phyloP scores from a whole-genome alignment of 805 yeast species.

The Nakazawaea siamensis region DNA sequence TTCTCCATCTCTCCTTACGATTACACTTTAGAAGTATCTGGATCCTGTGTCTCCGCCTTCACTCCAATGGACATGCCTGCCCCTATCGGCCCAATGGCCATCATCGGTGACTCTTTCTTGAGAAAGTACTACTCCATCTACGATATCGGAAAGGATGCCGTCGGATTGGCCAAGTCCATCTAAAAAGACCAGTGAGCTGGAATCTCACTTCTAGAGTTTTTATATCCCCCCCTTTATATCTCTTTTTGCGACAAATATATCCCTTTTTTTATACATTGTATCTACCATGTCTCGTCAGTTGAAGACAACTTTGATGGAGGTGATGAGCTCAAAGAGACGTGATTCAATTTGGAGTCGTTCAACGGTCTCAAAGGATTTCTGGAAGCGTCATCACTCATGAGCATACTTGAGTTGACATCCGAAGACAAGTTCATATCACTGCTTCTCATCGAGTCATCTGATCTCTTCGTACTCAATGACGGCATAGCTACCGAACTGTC shows the following conservation, averaged over 20 bases:
- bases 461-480: constrained; percentile 5
- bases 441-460: constrained; percentile 14
- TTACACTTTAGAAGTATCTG: constrained; percentile 89
- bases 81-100: constrained; percentile 94
- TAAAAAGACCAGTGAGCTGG: constrained; percentile 18
- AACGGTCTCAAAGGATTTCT: constrained; percentile 5
- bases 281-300: constrained; percentile 7
- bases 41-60: constrained; percentile 93
- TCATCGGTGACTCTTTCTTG: constrained; percentile 95
- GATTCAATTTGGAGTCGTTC: constrained; percentile 1
- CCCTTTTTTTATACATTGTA: background rate
- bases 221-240: background rate
- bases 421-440: constrained; percentile 4
- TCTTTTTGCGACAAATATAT: too few relatives aligned
- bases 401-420: constrained; percentile 4
- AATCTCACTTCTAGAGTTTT: too few relatives aligned
- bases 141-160: constrained; percentile 85
- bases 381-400: background rate
- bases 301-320: constrained; percentile 2
- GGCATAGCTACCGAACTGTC: constrained; percentile 2
- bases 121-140: constrained; percentile 92
- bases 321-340: constrained; percentile 1
- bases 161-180: constrained; percentile 82
- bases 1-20: constrained; percentile 86
- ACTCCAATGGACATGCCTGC: constrained; percentile 97